phyloP scores from a whole-genome alignment of 306 rosid genomes.

The Argentina anserina region DNA sequence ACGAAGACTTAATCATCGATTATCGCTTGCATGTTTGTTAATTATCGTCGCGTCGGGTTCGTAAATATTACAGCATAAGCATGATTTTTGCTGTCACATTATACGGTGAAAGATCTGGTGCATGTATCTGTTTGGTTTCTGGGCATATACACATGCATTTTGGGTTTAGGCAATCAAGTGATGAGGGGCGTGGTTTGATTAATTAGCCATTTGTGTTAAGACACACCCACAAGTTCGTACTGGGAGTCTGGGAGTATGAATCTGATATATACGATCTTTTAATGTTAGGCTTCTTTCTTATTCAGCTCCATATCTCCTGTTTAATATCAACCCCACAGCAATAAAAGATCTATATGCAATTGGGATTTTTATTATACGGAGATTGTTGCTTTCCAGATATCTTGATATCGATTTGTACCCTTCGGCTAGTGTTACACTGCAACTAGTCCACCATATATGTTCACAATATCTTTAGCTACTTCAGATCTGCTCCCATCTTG shows the following conservation, averaged over 20 bases:
- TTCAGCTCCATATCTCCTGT: neutral
- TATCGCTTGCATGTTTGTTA: neutral
- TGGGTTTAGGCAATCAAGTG: neutral
- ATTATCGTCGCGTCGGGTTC: neutral
- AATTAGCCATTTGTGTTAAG: neutral
- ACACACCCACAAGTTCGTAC: neutral
- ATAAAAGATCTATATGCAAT: neutral
- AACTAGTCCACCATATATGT: neutral
- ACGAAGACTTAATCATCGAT: neutral
- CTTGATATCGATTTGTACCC: neutral
- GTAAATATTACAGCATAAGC: neutral
- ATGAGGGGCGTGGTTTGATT: neutral
- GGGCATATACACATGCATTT: neutral
- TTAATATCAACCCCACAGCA: neutral
- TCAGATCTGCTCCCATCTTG: neutral
- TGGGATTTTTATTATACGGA: neutral
- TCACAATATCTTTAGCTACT: neutral
- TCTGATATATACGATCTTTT: neutral
- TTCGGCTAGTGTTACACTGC: neutral
- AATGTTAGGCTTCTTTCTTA: neutral
- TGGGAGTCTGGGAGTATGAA: neutral
- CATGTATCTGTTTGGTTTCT: neutral
- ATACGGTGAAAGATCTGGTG: neutral
- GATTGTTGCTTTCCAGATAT: constrained; percentile 1
- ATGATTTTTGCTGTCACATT: neutral